phyloP scores from a whole-genome alignment of 176 grass and related monocot genomes.

The Alloteropsis semialata region DNA sequence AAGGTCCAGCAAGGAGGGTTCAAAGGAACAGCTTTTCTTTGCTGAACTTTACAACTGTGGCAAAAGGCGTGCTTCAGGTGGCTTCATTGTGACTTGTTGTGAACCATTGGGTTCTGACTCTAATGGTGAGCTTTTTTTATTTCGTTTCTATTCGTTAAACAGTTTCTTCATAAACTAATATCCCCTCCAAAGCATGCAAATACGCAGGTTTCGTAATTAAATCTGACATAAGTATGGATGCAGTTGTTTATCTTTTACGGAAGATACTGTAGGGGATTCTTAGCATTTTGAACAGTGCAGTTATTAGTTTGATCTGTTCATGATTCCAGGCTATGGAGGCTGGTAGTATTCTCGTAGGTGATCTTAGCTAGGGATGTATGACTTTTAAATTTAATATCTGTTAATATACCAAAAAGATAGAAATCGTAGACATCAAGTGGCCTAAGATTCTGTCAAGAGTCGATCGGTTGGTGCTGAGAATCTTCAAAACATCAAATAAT shows the following conservation, averaged over 20 bases:
- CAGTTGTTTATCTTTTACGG: not conserved
- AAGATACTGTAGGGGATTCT: not conserved
- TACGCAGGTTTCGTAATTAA: not conserved
- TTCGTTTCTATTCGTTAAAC: not conserved
- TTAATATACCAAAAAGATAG: not conserved
- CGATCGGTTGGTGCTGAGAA: too few relatives aligned
- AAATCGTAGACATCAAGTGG: too few relatives aligned
- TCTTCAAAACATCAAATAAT: too few relatives aligned
- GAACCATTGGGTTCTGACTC: constrained; percentile 12
- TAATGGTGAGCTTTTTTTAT: not conserved
- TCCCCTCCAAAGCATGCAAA: not conserved
- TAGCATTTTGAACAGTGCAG: too few relatives aligned
- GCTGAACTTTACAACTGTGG: constrained; percentile 4
- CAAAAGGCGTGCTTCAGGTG: not conserved
- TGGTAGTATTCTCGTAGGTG: not conserved
- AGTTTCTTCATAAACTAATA: not conserved
- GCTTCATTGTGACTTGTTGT: not conserved
- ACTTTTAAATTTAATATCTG: not conserved
- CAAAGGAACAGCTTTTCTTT: constrained; percentile 12
- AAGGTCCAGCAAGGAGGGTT: constrained; percentile 32
- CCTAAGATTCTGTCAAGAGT: too few relatives aligned
- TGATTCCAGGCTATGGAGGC: not conserved
- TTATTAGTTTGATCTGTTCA: too few relatives aligned
- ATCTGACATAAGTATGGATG: not conserved
- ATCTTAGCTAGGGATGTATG: not conserved